Percentiles rank a stretch among this genome's conserved stretches.
phyloP scores from a whole-genome alignment of 169 alveolate genomes.

The Plasmodium relictum region DNA sequence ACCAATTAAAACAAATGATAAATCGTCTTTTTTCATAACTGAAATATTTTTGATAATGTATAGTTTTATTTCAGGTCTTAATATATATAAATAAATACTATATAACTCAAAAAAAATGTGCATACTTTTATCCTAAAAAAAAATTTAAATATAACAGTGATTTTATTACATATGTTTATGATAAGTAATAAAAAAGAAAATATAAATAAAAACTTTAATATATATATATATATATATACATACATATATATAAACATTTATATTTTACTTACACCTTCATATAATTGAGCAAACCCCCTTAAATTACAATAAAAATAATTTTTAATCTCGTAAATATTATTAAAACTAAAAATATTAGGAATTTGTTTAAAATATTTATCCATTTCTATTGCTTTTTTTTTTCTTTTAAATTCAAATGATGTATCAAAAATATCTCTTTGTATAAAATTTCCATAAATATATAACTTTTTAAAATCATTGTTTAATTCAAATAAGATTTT shows the following conservation, averaged over 20 bases:
- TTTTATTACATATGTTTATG: neutral
- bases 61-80: conserved; percentile 25
- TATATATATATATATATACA: neutral
- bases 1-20: neutral
- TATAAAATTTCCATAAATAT: conserved; percentile 57
- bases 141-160: neutral
- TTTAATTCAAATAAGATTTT: conserved; percentile 23
- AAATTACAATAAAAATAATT: conserved; percentile 24
- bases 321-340: conserved; percentile 40
- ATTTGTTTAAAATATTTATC: conserved; percentile 31
- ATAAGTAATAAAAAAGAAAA: neutral
- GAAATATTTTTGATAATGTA: conserved; percentile 30
- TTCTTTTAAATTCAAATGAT: conserved; percentile 55
- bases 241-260: neutral
- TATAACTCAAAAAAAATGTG: conserved; percentile 43
- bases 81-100: conserved; percentile 13
- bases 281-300: conserved; percentile 25
- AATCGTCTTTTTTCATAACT: conserved; percentile 4
- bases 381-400: conserved; percentile 37
- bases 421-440: conserved; percentile 64
- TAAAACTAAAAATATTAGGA: conserved; percentile 32
- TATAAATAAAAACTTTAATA: neutral
- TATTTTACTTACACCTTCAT: conserved; percentile 22
- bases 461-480: conserved; percentile 41
- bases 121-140: conserved; percentile 20